These are phyloP conservation scores for Pseudozyma flocculosa DNA, from an alignment of 1,284 basidiomycete genomes.

Conservation along the genomic window DNA sequence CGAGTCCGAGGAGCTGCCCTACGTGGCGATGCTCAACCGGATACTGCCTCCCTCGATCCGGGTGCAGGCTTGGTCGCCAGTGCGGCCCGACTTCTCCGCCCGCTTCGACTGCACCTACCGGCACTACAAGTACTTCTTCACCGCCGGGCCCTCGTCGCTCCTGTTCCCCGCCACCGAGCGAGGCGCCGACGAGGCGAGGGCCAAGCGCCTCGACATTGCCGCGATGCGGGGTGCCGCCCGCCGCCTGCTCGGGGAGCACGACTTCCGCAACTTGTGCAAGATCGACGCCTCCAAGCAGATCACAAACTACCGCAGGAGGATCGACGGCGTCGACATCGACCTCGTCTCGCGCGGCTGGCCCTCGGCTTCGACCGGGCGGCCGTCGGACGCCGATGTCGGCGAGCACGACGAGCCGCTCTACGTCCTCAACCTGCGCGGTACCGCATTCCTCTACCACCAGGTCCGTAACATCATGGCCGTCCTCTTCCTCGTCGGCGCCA, in stretches of 20 bases:
- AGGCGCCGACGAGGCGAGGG: slow-evolving; percentile 3
- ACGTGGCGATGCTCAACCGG: slow-evolving; percentile 80
- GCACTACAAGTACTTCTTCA: slow-evolving; percentile 96
- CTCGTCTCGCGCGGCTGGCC: slow-evolving; percentile 43
- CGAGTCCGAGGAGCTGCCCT: slow-evolving; percentile 67
- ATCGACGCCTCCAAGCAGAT: slow-evolving; percentile 93
- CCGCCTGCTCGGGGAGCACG: slow-evolving; percentile 81
- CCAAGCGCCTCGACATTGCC: slow-evolving; percentile 40
- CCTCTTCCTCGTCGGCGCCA: slow-evolving; percentile 82
- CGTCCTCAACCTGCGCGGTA: slow-evolving; percentile 83
- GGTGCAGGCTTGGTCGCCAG: slow-evolving; percentile 91
- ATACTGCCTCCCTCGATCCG: slow-evolving; percentile 86
- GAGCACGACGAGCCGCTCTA: slow-evolving; percentile 59
- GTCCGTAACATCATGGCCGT: slow-evolving; percentile 94
- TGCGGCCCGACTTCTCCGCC: slow-evolving; percentile 77
- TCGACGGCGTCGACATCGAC: slow-evolving; percentile 69
- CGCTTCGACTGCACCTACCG: slow-evolving; percentile 82
- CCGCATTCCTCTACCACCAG: slow-evolving; percentile 93
- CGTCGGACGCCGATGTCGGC: neutral
- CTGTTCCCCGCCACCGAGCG: slow-evolving; percentile 8
- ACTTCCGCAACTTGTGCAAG: slow-evolving; percentile 94
- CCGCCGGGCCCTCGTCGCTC: slow-evolving; percentile 32
- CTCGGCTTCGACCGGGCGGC: neutral
- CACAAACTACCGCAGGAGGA: slow-evolving; percentile 70
- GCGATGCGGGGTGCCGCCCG: slow-evolving; percentile 77